phyloP scores from a whole-genome alignment of 345 rosid species.

The Draba incana region DNA sequence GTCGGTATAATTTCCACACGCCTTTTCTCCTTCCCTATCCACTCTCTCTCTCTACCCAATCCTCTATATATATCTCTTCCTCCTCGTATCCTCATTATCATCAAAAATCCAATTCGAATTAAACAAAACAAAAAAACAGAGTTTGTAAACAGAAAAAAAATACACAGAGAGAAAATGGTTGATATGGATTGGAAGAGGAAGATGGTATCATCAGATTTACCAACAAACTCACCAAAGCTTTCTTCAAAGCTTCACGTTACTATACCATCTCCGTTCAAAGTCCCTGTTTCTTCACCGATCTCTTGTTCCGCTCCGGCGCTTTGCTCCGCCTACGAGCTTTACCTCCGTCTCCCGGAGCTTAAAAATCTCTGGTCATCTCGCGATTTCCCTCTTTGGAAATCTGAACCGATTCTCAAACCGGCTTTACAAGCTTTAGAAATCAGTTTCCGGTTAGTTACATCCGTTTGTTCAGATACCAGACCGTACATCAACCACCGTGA shows the following conservation, averaged over 20 bases:
- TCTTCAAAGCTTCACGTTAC: constrained; percentile 56
- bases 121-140: background rate
- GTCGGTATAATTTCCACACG: constrained; percentile 43
- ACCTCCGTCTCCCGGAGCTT: constrained; percentile 82
- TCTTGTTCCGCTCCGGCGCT: constrained; percentile 49
- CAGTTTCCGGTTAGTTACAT: constrained; percentile 70
- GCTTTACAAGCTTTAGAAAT: constrained; percentile 82
- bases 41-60: background rate
- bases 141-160: background rate
- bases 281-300: constrained; percentile 43
- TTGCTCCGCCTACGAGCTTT: constrained; percentile 78
- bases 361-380: constrained; percentile 54
- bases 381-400: constrained; percentile 66
- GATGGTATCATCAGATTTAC: constrained; percentile 51
- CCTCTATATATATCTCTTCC: constrained; percentile 28
- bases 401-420: constrained; percentile 71
- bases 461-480: constrained; percentile 66
- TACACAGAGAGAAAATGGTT: constrained; percentile 54
- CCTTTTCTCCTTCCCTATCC: constrained; percentile 25
- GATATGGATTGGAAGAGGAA: constrained; percentile 74
- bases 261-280: constrained; percentile 46
- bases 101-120: background rate
- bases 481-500: constrained; percentile 72
- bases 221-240: constrained; percentile 31
- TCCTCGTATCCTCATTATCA: constrained; percentile 26